Base-by-base conservation (phyloP, 163 green algal species). In the Scenedesmus sp. region DNA sequence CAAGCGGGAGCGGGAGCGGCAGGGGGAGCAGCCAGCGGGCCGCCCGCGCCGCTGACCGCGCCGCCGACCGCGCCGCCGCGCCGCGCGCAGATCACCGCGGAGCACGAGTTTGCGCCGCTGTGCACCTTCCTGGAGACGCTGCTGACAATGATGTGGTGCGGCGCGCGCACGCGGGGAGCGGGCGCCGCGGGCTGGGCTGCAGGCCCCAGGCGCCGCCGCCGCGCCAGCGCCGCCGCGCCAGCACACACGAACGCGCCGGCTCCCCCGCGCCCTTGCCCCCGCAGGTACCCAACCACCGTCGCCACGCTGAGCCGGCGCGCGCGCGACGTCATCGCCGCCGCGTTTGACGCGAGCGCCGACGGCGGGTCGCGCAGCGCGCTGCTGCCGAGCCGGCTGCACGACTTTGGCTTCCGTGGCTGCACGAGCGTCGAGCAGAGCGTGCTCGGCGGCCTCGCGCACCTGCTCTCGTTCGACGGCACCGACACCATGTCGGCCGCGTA, bases 351-450 rank as follows among this genome's bases (percentile, higher is more conserved):
- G 22, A 90, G 75, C 53, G 88, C 77, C 15, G 94, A 97, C 7
- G 79, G 63, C 0, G 92, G 93, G 11, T 33, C 26, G 3, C 54
- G 62, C 44, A 86, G 26, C 44, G 86, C 85, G 1, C 83, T 96
- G 62, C 71, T 98, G 18, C 36, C 57, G 51, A 87, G 63, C 66
- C 77, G 89, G 36, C 84, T 98, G 71, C 93, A 97, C 70, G 94
- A 98, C 83, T 98, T 98, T 89, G 94, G 94, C 42, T 95, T 97
- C 83, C 78, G 91, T 31, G 94, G 94, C 31, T 97, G 91, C 89
- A 96, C 92, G 2, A 86, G 75, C 54, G 65, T 95, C 28, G 94
- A 98, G 80, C 93, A 97, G 85, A 91, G 81, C 51, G 88, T 98
- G 45, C 84, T 98, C 36, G 94, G 94, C 11, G 94, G 94, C 14